Conservation (phyloP, 163 green algal species). For the Coccomyxa subellipsoidea region DNA sequence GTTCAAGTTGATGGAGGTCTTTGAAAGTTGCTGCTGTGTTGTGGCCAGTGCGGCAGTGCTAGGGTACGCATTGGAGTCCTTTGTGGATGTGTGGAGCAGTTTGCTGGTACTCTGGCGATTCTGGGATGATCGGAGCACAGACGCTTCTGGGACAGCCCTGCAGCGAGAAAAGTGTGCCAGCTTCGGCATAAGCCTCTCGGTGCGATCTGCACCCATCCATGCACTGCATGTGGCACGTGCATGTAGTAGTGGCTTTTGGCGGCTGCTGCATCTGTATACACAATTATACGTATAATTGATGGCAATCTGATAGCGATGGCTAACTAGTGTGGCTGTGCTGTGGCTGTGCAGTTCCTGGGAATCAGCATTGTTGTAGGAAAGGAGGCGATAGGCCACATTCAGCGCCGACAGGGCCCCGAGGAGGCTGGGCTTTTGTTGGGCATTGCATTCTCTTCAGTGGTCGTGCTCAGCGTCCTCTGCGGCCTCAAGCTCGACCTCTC, state of each 20-base stretch:
- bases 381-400: neutral
- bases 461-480: constrained; percentile 24
- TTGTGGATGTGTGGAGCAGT: constrained; percentile 37
- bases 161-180: constrained; percentile 27
- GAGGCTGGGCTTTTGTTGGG: neutral
- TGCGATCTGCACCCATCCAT: neutral
- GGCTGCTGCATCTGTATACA: too few relatives aligned
- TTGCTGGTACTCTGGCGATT: constrained; percentile 38
- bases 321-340: neutral
- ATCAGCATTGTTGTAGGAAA: neutral
- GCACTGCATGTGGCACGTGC: neutral
- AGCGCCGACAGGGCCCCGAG: neutral
- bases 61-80: constrained; percentile 31
- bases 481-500: constrained; percentile 7
- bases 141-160: constrained; percentile 4
- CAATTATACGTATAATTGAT: too few relatives aligned
- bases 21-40: neutral
- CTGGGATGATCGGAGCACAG: constrained; percentile 21
- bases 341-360: constrained; percentile 7
- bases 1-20: neutral
- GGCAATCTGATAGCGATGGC: too few relatives aligned
- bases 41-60: constrained; percentile 24
- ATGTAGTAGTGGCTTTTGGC: too few relatives aligned
- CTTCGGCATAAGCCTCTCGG: constrained; percentile 31
- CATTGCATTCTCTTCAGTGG: neutral